Percentiles rank a stretch among this genome's conserved stretches.
Evolutionary conservation across 768 basidiomycete species (phyloP).

Genomic region (Hydnomerulius pinastri): DNA sequence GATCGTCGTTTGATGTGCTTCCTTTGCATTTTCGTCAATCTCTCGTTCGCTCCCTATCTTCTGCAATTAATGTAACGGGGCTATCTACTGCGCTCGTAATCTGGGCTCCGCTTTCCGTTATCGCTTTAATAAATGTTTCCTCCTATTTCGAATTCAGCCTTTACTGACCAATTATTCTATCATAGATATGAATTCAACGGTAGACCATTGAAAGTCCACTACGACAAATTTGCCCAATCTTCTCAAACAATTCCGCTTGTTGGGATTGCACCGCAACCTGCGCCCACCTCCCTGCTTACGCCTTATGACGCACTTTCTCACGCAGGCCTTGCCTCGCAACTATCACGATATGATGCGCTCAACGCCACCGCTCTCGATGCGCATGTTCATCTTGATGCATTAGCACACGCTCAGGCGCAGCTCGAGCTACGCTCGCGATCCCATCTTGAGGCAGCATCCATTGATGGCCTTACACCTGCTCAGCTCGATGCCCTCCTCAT

Average conservation of each 20-base stretch:
- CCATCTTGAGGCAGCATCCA: constrained; percentile 19
- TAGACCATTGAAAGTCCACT: constrained; percentile 84
- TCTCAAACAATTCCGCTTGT: constrained; percentile 27
- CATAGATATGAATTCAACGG: constrained; percentile 86
- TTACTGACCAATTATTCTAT: constrained; percentile 9
- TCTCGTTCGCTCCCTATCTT: no score
- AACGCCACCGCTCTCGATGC: constrained; percentile 21
- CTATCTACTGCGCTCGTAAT: neutral
- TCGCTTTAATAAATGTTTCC: neutral
- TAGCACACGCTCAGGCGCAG: constrained; percentile 19
- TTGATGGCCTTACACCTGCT: constrained; percentile 23
- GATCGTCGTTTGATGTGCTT: neutral
- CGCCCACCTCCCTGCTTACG: constrained; percentile 13
- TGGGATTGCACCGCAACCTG: constrained; percentile 22
- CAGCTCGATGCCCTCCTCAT: constrained; percentile 31
- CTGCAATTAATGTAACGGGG: no score
- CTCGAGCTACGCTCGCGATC: constrained; percentile 28
- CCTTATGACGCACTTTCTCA: constrained; percentile 26
- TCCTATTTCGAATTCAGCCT: neutral
- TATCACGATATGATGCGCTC: constrained; percentile 25
- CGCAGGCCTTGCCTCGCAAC: constrained; percentile 14
- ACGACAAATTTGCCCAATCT: constrained; percentile 73
- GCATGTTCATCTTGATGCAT: constrained; percentile 20
- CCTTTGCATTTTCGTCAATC: constrained; percentile 4
- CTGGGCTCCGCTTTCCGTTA: neutral